A percentile compares a stretch with the other conserved stretches of the same genome.
These are phyloP conservation scores for Ustulina deusta DNA, from an alignment of 2,329 filamentous ascomycete species.

Conservation along the genomic window DNA sequence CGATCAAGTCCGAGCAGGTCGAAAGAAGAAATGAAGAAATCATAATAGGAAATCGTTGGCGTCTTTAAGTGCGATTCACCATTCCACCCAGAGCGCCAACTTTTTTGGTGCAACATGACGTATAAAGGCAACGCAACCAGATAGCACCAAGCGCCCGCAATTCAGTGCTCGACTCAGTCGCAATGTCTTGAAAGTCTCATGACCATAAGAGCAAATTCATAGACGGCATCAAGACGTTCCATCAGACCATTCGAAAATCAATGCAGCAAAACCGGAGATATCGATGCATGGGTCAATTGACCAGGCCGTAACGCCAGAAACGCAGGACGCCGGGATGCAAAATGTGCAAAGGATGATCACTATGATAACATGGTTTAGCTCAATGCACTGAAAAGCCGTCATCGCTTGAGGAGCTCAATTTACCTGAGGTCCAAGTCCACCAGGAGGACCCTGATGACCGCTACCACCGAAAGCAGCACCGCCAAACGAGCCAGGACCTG, in stretches of 20 bases:
- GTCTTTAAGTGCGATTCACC: slow-evolving; percentile 43
- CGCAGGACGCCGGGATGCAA: slow-evolving; percentile 53
- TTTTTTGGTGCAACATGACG: slow-evolving; percentile 45
- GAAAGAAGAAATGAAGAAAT: slow-evolving; percentile 42
- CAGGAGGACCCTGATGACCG: slow-evolving; percentile 50
- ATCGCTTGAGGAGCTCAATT: slow-evolving; percentile 8
- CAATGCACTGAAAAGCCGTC: neutral
- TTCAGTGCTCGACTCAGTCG: slow-evolving; percentile 28
- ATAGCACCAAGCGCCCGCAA: slow-evolving; percentile 39
- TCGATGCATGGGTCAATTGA: slow-evolving; percentile 47
- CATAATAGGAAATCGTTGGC: slow-evolving; percentile 46
- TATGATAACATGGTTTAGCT: slow-evolving; percentile 37
- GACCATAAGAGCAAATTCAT: slow-evolving; percentile 41
- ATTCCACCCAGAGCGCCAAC: slow-evolving; percentile 43
- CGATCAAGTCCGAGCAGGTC: slow-evolving; percentile 34
- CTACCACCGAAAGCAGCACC: slow-evolving; percentile 45
- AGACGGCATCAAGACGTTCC: slow-evolving; percentile 42
- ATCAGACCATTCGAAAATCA: slow-evolving; percentile 43
- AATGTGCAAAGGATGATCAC: slow-evolving; percentile 42
- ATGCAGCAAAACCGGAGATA: slow-evolving; percentile 49
- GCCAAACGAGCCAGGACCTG: slow-evolving; percentile 47
- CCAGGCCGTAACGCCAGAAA: slow-evolving; percentile 52
- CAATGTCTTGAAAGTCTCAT: slow-evolving; percentile 34
- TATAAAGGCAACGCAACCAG: slow-evolving; percentile 44
- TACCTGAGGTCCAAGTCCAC: slow-evolving; percentile 52